Conservation (phyloP, 2,329 filamentous ascomycete genomes). For the Zopfia rhizophila region DNA sequence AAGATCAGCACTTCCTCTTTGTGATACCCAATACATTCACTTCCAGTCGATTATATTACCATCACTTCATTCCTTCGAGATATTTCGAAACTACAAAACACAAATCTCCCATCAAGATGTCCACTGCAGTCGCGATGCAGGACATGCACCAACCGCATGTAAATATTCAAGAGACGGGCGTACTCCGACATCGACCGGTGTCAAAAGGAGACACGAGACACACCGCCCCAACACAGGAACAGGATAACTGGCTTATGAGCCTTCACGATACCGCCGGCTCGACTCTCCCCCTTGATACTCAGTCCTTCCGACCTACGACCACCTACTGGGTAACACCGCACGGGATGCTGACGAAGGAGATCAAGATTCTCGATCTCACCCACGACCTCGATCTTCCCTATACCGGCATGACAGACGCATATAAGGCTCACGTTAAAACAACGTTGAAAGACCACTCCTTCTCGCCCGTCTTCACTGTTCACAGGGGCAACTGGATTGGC, state of each 20-base stretch:
- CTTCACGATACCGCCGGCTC: constrained; percentile 23
- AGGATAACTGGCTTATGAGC: constrained; percentile 20
- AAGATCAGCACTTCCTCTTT: too few relatives aligned
- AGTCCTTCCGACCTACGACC: constrained; percentile 27
- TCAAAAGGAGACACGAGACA: constrained; percentile 13
- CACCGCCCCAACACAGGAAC: constrained; percentile 3
- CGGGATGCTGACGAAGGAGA: constrained; percentile 26
- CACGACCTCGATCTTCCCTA: constrained; percentile 26
- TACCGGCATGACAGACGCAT: constrained; percentile 27
- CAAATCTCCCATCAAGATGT: constrained; percentile 20
- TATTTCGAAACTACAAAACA: constrained; percentile 2
- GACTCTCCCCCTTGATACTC: constrained; percentile 25
- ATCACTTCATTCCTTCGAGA: too few relatives aligned
- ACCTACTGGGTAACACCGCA: constrained; percentile 36
- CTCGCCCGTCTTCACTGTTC: constrained; percentile 24
- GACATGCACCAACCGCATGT: constrained; percentile 16
- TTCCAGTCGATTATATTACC: too few relatives aligned
- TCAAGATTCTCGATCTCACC: constrained; percentile 33
- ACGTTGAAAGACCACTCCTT: constrained; percentile 32
- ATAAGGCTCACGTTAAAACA: constrained; percentile 29
- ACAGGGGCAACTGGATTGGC: constrained; percentile 25
- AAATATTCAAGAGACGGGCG: constrained; percentile 7
- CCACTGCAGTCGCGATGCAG: constrained; percentile 32
- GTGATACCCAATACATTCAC: too few relatives aligned
- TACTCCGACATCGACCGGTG: constrained; percentile 22